Percentiles rank a stretch among this genome's conserved stretches.
These are phyloP conservation scores for Cladosporium oxysporum DNA, from an alignment of 2,329 filamentous ascomycete species.

Conservation along the genomic window DNA sequence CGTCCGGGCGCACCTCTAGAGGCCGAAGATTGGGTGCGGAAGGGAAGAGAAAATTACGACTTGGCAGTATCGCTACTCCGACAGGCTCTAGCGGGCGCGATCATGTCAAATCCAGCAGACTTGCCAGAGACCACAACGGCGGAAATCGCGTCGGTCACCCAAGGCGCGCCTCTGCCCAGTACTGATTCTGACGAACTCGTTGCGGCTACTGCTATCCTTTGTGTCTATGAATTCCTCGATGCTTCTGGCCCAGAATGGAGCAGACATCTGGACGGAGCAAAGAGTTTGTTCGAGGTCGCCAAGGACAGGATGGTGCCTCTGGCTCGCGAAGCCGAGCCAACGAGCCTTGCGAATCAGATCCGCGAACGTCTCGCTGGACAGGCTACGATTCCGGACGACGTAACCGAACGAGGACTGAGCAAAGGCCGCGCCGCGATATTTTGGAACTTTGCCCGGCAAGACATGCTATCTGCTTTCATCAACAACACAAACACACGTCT, in stretches of 20 bases:
- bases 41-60: slow-evolving; percentile 62
- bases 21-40: slow-evolving; percentile 54
- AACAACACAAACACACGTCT: slow-evolving; percentile 62
- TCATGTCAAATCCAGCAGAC: slow-evolving; percentile 29
- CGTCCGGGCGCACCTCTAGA: slow-evolving; percentile 46
- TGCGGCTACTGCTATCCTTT: slow-evolving; percentile 66
- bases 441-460: slow-evolving; percentile 68
- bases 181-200: slow-evolving; percentile 61
- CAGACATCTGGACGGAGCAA: slow-evolving; percentile 65
- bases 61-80: slow-evolving; percentile 39
- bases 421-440: slow-evolving; percentile 62
- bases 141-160: slow-evolving; percentile 25
- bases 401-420: slow-evolving; percentile 35
- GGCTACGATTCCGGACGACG: slow-evolving; percentile 18
- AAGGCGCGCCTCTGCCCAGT: slow-evolving; percentile 34
- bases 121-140: slow-evolving; percentile 31
- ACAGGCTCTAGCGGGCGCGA: slow-evolving; percentile 35
- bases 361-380: slow-evolving; percentile 24
- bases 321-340: slow-evolving; percentile 45
- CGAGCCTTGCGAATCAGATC: slow-evolving; percentile 26
- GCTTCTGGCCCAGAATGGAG: slow-evolving; percentile 64
- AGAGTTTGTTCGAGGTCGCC: slow-evolving; percentile 60
- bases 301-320: slow-evolving; percentile 52
- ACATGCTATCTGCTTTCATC: slow-evolving; percentile 65
- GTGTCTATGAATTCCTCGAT: slow-evolving; percentile 69